phyloP scores from a whole-genome alignment of 2,329 filamentous ascomycete species.

The Stemphylium vesicarium region DNA sequence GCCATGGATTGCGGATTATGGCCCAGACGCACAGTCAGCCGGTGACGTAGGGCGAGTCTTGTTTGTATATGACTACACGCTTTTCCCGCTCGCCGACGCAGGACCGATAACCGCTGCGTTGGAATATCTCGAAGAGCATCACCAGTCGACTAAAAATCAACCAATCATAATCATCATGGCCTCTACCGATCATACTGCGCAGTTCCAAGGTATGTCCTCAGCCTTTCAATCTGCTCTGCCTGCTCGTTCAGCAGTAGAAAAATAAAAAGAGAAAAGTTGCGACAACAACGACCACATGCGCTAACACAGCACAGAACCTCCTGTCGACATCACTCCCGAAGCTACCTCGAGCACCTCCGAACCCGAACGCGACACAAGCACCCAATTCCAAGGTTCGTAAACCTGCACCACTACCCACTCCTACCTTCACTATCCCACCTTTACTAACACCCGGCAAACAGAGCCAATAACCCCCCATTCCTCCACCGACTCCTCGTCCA shows the following conservation, averaged over 20 bases:
- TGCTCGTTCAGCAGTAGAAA: neutral
- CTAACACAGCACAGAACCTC: conserved; percentile 8
- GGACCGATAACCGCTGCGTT: neutral
- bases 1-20: conserved; percentile 4
- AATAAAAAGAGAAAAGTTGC: too few species aligned
- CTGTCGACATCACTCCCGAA: conserved; percentile 2
- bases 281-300: neutral
- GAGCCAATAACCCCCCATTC: conserved; percentile 5
- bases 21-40: conserved; percentile 12
- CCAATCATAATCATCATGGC: conserved; percentile 6
- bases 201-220: conserved; percentile 15
- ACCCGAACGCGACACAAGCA: neutral
- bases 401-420: neutral
- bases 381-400: conserved; percentile 14
- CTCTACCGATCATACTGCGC: conserved; percentile 4
- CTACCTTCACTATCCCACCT: neutral
- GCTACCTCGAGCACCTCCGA: conserved; percentile 1
- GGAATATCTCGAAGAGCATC: neutral
- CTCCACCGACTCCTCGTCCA: too few species aligned
- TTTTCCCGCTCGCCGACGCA: neutral
- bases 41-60: conserved; percentile 15
- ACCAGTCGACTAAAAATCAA: neutral
- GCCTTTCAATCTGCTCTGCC: neutral
- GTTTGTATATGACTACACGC: conserved; percentile 8
- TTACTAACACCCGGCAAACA: neutral